These are phyloP conservation scores for Phylloporus sp. DNA, from an alignment of 768 basidiomycete species.

Conservation along the genomic window DNA sequence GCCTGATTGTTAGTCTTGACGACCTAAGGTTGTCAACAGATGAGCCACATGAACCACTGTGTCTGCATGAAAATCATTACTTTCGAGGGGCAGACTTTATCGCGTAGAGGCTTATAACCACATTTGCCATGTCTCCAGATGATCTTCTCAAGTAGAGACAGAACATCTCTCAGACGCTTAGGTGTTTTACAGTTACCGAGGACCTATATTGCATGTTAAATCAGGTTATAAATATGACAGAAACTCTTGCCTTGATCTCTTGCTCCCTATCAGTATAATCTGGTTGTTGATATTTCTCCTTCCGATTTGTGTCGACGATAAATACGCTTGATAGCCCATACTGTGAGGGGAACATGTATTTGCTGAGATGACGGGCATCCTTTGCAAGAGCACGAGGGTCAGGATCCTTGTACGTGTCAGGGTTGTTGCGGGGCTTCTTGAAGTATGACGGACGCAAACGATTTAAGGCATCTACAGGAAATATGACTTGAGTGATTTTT, in stretches of 20 bases:
- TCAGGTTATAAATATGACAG: not conserved
- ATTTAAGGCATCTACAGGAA: slow-evolving; percentile 59
- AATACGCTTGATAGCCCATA: slow-evolving; percentile 68
- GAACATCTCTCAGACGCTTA: slow-evolving; percentile 55
- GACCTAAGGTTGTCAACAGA: slow-evolving; percentile 31
- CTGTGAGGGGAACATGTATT: slow-evolving; percentile 84
- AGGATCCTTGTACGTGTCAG: slow-evolving; percentile 37
- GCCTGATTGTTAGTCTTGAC: slow-evolving; percentile 35
- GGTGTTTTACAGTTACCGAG: slow-evolving; percentile 66
- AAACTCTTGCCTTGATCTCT: slow-evolving; percentile 58
- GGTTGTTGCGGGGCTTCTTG: slow-evolving; percentile 26
- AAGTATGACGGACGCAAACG: slow-evolving; percentile 44
- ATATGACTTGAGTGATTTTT: not conserved
- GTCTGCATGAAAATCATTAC: slow-evolving; percentile 31
- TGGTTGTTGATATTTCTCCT: slow-evolving; percentile 35
- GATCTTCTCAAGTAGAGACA: slow-evolving; percentile 56
- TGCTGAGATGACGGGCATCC: slow-evolving; percentile 61
- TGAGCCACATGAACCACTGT: not conserved
- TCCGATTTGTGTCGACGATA: slow-evolving; percentile 15
- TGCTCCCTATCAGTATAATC: slow-evolving; percentile 60
- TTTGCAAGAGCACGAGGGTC: slow-evolving; percentile 46
- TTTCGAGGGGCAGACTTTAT: slow-evolving; percentile 75
- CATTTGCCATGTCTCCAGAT: slow-evolving; percentile 67
- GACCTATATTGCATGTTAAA: slow-evolving; percentile 16
- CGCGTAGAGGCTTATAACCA: slow-evolving; percentile 60